These are phyloP conservation scores for Aspergillus tamarii DNA, from an alignment of 2,329 filamentous ascomycete species.

Conservation along the genomic window DNA sequence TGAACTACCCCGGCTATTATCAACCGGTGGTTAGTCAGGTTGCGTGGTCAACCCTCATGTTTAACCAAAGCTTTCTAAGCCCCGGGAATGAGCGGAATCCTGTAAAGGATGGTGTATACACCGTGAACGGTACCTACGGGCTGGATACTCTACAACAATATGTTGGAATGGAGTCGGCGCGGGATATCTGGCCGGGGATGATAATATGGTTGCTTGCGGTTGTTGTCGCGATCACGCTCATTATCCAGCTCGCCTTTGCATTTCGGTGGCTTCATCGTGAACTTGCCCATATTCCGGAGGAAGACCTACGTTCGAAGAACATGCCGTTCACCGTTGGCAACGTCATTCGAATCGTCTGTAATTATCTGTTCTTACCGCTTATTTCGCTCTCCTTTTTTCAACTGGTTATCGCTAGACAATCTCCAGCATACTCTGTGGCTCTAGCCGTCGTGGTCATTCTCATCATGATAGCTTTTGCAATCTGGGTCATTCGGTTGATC, in stretches of 20 bases:
- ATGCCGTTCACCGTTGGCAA: conserved; percentile 82
- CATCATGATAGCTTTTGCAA: conserved; percentile 71
- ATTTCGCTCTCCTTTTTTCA: conserved; percentile 89
- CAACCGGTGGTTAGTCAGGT: conserved; percentile 87
- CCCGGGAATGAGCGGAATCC: conserved; percentile 66
- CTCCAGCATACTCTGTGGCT: conserved; percentile 71
- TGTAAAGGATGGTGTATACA: conserved; percentile 84
- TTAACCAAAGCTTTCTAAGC: conserved; percentile 86
- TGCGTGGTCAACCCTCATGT: conserved; percentile 88
- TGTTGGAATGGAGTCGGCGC: conserved; percentile 73
- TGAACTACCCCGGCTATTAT: conserved; percentile 92
- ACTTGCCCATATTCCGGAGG: conserved; percentile 72
- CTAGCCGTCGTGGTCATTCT: conserved; percentile 76
- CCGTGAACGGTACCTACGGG: conserved; percentile 75
- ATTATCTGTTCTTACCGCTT: conserved; percentile 87
- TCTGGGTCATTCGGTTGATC: conserved; percentile 81
- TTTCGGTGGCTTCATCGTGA: conserved; percentile 75
- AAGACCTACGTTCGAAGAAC: conserved; percentile 90
- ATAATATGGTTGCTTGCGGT: conserved; percentile 86
- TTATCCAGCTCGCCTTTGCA: conserved; percentile 77
- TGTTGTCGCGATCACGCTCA: conserved; percentile 65
- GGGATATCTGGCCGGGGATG: conserved; percentile 93
- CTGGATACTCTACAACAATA: conserved; percentile 78
- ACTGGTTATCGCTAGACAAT: conserved; percentile 72
- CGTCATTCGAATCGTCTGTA: conserved; percentile 83